A percentile compares a stretch with the other conserved stretches of the same genome.
Conservation (phyloP, 2,329 filamentous ascomycete genomes). For the Cladorrhinum sp. region DNA sequence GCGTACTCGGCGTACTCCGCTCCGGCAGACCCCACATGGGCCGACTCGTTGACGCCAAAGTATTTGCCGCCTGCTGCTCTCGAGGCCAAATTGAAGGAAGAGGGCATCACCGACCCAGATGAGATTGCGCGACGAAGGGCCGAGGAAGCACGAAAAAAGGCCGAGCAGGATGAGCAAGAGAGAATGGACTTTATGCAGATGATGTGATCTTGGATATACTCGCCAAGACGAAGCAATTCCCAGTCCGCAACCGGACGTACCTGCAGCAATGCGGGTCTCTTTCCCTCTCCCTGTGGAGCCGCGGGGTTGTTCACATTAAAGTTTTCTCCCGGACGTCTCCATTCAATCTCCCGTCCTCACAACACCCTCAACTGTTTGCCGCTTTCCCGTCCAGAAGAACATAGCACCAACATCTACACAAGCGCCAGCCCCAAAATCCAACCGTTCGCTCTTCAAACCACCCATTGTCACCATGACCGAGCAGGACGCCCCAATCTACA, state of each 20-base stretch:
- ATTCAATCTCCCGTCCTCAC: neutral
- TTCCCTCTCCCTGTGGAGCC: neutral
- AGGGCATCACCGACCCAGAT: slow-evolving; percentile 7
- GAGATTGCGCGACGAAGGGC: slow-evolving; percentile 11
- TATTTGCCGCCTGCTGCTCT: neutral
- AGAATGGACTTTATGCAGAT: slow-evolving; percentile 27
- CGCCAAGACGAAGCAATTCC: neutral
- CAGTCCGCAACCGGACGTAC: neutral
- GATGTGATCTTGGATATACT: slow-evolving; percentile 19
- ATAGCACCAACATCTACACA: neutral
- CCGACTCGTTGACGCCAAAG: neutral
- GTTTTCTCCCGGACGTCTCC: neutral
- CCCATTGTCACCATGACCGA: neutral
- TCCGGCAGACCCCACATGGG: slow-evolving; percentile 10
- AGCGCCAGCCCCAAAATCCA: no score
- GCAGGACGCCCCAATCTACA: slow-evolving; percentile 1
- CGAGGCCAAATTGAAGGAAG: slow-evolving; percentile 5
- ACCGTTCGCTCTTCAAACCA: no score
- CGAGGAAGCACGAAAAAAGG: slow-evolving; percentile 15
- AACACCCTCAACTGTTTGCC: neutral
- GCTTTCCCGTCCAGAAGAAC: neutral
- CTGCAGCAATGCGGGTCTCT: neutral
- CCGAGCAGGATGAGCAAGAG: slow-evolving; percentile 26
- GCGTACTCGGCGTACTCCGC: slow-evolving; percentile 16
- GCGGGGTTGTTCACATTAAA: neutral